These are phyloP conservation scores for Rhododendron kiyosumense DNA, from an alignment of 148 eudicot species.

Conservation along the genomic window DNA sequence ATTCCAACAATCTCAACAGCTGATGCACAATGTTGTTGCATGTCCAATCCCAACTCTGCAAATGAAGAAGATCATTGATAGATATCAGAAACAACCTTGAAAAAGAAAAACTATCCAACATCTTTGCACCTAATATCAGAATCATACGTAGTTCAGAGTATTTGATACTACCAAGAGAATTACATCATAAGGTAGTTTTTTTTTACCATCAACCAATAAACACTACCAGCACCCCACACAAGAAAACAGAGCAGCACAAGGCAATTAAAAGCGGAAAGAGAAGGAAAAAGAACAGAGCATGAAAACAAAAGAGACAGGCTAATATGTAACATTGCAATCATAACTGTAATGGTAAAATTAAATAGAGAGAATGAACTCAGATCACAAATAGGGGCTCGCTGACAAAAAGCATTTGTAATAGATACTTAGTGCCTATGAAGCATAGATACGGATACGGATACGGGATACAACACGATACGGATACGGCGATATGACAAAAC, in stretches of 20 bases:
- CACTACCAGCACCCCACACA: background rate
- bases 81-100: background rate
- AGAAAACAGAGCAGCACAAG: background rate
- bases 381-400: background rate
- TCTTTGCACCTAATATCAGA: background rate
- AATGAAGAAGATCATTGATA: background rate
- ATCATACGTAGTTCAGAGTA: background rate
- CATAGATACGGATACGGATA: no score
- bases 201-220: background rate
- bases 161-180: background rate
- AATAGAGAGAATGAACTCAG: background rate
- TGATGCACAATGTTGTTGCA: constrained; percentile 34
- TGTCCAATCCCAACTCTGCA: constrained; percentile 75
- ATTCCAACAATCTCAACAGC: constrained; percentile 40
- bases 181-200: background rate
- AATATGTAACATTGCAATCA: background rate
- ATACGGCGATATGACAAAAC: no score
- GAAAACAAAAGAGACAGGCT: background rate
- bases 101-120: background rate
- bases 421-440: background rate
- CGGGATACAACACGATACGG: no score
- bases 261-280: background rate
- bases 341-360: background rate
- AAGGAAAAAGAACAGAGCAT: background rate
- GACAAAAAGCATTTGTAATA: background rate